phyloP scores from a whole-genome alignment of 1,139 yeast genomes.

The Wickerhamiella infanticola region DNA sequence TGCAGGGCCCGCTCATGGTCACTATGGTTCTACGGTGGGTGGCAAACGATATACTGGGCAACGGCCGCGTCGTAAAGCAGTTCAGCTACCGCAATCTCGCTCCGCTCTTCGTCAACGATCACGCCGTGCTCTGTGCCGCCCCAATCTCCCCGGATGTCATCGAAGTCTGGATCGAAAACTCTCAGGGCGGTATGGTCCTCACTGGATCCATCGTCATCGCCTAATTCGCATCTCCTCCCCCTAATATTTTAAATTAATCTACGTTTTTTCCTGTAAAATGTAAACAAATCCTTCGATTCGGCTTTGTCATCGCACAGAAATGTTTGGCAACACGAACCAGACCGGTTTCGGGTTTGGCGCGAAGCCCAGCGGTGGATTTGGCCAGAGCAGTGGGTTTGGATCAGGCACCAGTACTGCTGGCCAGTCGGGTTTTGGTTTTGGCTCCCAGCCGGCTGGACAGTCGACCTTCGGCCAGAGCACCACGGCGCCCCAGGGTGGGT shows the following conservation, averaged over 20 bases:
- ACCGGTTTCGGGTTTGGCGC: neutral
- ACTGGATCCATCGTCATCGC: conserved; percentile 9
- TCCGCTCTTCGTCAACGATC: conserved; percentile 31
- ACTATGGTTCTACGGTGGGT: conserved; percentile 41
- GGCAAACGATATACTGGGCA: conserved; percentile 8
- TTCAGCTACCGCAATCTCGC: conserved; percentile 36
- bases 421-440: too few species aligned
- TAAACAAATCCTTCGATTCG: neutral
- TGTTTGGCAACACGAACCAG: neutral
- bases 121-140: conserved; percentile 19
- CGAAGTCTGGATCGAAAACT: conserved; percentile 23
- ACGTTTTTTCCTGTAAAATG: neutral
- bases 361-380: too few species aligned
- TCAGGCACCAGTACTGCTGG: too few species aligned
- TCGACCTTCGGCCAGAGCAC: neutral
- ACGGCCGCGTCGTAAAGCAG: conserved; percentile 15
- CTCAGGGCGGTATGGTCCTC: conserved; percentile 15
- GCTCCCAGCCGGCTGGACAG: neutral
- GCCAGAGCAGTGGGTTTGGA: too few species aligned
- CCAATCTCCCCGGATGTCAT: conserved; percentile 13
- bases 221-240: conserved; percentile 7
- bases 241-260: neutral
- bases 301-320: neutral
- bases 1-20: conserved; percentile 72
- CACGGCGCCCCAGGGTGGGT: conserved; percentile 6